Evolutionary conservation across 2,329 filamentous ascomycete genomes (phyloP).

Genomic region (Coniosporium uncinatum): DNA sequence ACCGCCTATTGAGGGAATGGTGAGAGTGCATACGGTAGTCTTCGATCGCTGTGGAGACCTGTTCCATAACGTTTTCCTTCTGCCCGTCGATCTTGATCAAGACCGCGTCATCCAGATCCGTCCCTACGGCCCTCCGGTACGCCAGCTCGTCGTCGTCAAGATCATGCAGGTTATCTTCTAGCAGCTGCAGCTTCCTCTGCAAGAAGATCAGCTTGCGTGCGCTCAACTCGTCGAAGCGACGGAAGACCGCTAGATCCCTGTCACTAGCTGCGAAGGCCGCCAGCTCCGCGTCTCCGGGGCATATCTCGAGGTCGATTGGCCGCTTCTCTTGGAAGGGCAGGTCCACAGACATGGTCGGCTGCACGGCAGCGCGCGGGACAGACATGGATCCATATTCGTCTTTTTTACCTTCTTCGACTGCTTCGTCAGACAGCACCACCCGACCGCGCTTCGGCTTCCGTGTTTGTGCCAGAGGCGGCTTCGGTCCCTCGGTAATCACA

Average conservation of each 20-base stretch:
- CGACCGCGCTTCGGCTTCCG: no score
- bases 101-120: background rate
- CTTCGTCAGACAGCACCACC: no score
- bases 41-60: background rate
- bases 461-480: no score
- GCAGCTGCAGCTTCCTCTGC: constrained; percentile 1
- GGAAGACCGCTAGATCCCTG: constrained; percentile 3
- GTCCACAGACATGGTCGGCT: no score
- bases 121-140: no score
- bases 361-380: no score
- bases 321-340: no score
- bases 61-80: background rate
- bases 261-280: constrained; percentile 1
- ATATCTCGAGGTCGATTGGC: background rate
- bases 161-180: constrained; percentile 1
- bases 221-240: constrained; percentile 1
- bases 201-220: constrained; percentile 1
- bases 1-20: no score
- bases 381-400: no score
- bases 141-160: background rate
- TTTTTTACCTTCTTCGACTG: no score
- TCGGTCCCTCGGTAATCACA: no score
- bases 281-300: constrained; percentile 1
- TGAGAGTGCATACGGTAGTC: no score
- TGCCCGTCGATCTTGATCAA: background rate